Percentiles rank a stretch among this genome's conserved stretches.
phyloP scores from a whole-genome alignment of 2,329 filamentous ascomycete genomes.

The Pseudogymnoascus sp. region DNA sequence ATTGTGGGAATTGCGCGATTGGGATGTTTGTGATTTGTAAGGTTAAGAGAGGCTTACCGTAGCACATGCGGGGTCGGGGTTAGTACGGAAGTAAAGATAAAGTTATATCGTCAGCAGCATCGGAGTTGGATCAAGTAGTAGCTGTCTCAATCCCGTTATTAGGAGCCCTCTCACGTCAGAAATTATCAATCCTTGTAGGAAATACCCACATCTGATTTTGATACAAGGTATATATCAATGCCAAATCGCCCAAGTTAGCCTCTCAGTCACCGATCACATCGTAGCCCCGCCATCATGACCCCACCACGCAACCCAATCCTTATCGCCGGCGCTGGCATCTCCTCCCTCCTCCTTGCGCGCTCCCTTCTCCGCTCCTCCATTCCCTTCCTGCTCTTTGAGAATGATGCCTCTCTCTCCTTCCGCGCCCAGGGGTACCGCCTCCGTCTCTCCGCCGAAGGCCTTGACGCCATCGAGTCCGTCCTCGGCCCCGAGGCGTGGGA shows the following conservation, averaged over 20 bases:
- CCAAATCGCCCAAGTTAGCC: background rate
- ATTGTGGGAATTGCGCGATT: background rate
- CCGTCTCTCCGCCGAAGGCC: slow-evolving; percentile 47
- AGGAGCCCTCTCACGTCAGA: background rate
- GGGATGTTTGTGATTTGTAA: slow-evolving; percentile 5
- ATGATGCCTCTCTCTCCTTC: slow-evolving; percentile 42
- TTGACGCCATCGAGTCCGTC: slow-evolving; percentile 53
- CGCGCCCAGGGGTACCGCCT: slow-evolving; percentile 57
- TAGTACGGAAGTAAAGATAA: background rate
- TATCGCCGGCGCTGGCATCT: slow-evolving; percentile 35
- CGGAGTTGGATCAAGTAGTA: background rate
- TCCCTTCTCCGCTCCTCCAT: slow-evolving; percentile 30
- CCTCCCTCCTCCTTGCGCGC: slow-evolving; percentile 33
- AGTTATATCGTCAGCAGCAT: background rate
- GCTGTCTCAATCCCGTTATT: background rate
- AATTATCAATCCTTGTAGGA: background rate
- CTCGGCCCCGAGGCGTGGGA: slow-evolving; percentile 41
- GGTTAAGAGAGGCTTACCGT: background rate
- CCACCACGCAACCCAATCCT: slow-evolving; percentile 32
- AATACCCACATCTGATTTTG: background rate
- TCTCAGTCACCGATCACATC: background rate
- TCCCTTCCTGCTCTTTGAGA: slow-evolving; percentile 35
- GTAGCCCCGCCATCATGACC: background rate
- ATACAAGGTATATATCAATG: background rate
- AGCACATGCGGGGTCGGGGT: background rate